Evolutionary conservation across 108 stramenopile species (phyloP), one percentile per base, ranked within the genome.

Genomic region (Nitzschia palea): DNA sequence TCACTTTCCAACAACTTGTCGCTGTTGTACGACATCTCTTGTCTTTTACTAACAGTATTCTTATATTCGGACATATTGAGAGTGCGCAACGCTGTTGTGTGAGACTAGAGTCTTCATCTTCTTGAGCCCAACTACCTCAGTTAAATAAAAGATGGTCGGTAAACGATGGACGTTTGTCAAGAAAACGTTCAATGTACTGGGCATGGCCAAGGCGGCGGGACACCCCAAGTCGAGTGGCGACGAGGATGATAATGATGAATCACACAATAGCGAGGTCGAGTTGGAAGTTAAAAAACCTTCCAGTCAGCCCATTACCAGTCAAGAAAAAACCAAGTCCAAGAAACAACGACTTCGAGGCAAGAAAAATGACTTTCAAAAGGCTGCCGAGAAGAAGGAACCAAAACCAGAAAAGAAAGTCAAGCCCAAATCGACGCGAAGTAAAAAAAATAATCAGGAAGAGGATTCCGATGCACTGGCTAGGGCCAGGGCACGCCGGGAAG

Each of bases 401-500:
- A 55, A 55, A 30, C 6, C 22, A 29, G 25, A 22, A 29, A 55
- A 55, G 55, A 32, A 30, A 55, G 14, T 10, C 55, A 51, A 51
- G 50, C 8, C 3, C 28, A 4, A 20, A n/a, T 32, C 8, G 32
- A 55, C 8, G 5, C 3, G 32, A 22, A 25, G 32, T 9, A 8
- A 25, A 22, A 5, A 55, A 29, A 5, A n/a, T n/a, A n/a, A n/a
- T n/a, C n/a, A n/a, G n/a, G n/a, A n/a, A n/a, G n/a, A n/a, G n/a
- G n/a, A n/a, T n/a, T 10, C 6, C 28, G 30, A 55, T 10, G 12
- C 14, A 14, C 5, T 55, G 5, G 30, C 55, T 10, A 25, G 55
- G 37, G 55, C 53, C 40, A 55, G 42, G 9, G 40, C 43, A 14
- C 50, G 17, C n/a, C 37, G 55, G 30, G 36, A 43, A 56, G 31